Evolutionary conservation across 352 stramenopile species (phyloP).

Genomic region (Pythium folliculosum): DNA sequence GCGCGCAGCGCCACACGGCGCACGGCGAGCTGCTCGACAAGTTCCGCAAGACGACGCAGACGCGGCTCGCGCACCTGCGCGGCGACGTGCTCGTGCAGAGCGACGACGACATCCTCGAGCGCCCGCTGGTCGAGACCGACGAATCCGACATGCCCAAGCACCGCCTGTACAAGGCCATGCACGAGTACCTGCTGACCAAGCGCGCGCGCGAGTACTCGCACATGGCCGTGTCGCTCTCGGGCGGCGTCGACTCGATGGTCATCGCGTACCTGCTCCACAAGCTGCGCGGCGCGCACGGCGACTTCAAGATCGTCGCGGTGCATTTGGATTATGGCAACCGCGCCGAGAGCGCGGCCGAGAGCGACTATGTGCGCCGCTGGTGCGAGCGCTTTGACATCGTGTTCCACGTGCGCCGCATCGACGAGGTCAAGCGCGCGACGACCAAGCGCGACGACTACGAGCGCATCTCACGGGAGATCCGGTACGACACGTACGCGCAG

Average conservation of each 20-base stretch:
- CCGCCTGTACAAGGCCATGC: slow-evolving; percentile 65
- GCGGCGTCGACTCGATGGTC: slow-evolving; percentile 98
- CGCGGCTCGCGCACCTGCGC: slow-evolving; percentile 60
- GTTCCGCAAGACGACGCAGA: slow-evolving; percentile 83
- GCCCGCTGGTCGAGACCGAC: slow-evolving; percentile 60
- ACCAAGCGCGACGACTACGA: slow-evolving; percentile 97
- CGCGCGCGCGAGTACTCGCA: slow-evolving; percentile 39
- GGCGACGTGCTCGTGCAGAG: slow-evolving; percentile 28
- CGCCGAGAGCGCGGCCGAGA: slow-evolving; percentile 90
- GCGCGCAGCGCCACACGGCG: slow-evolving; percentile 44
- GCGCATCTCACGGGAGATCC: slow-evolving; percentile 90
- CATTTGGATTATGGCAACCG: slow-evolving; percentile 98
- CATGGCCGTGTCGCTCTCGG: slow-evolving; percentile 92
- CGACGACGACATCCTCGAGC: slow-evolving; percentile 77
- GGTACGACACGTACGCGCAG: slow-evolving; percentile 92
- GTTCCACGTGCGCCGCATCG: slow-evolving; percentile 88
- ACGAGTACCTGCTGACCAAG: slow-evolving; percentile 67
- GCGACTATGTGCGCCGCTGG: slow-evolving; percentile 91
- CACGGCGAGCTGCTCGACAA: slow-evolving; percentile 72
- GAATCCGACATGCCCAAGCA: slow-evolving; percentile 71
- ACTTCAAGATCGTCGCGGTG: slow-evolving; percentile 83
- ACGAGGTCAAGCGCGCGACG: slow-evolving; percentile 90
- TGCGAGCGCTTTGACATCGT: slow-evolving; percentile 77
- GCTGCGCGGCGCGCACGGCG: slow-evolving; percentile 61
- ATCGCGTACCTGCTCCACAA: slow-evolving; percentile 92